Conservation (phyloP, 495 filamentous ascomycete genomes). For the Xylaria castorea region DNA sequence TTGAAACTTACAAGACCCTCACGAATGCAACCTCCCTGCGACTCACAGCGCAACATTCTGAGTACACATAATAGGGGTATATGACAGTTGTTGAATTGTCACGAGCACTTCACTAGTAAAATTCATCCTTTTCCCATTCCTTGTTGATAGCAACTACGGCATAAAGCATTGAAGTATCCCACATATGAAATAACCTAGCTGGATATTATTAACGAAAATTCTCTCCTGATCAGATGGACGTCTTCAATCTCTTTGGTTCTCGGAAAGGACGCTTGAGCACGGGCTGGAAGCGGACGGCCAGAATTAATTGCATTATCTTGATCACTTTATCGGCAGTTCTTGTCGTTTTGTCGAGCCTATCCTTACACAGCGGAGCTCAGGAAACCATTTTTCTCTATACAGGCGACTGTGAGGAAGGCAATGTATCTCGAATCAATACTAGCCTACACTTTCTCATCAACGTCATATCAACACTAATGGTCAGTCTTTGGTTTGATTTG, state of each 20-base stretch:
- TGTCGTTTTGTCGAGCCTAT: neutral
- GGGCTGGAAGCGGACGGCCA: neutral
- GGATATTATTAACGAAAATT: neutral
- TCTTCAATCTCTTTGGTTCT: neutral
- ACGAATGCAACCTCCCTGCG: neutral
- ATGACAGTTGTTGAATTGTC: neutral
- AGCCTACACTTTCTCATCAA: neutral
- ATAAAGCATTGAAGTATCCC: too few species aligned
- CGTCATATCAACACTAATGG: neutral
- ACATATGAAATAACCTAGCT: too few species aligned
- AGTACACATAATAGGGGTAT: neutral
- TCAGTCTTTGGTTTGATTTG: neutral
- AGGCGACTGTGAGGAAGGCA: neutral
- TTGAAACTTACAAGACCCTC: neutral
- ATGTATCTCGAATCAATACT: neutral
- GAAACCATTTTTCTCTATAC: neutral
- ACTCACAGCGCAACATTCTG: neutral
- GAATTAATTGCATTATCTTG: neutral
- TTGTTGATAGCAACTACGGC: neutral
- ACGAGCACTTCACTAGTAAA: neutral
- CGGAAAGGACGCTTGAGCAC: neutral
- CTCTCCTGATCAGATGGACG: neutral
- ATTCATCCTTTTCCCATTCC: neutral
- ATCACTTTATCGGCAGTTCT: neutral
- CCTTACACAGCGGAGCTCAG: neutral